Evolutionary conservation across 23 red algal genomes (phyloP), one percentile per base, ranked within the genome.

Genomic region (Gracilariopsis chorda): DNA sequence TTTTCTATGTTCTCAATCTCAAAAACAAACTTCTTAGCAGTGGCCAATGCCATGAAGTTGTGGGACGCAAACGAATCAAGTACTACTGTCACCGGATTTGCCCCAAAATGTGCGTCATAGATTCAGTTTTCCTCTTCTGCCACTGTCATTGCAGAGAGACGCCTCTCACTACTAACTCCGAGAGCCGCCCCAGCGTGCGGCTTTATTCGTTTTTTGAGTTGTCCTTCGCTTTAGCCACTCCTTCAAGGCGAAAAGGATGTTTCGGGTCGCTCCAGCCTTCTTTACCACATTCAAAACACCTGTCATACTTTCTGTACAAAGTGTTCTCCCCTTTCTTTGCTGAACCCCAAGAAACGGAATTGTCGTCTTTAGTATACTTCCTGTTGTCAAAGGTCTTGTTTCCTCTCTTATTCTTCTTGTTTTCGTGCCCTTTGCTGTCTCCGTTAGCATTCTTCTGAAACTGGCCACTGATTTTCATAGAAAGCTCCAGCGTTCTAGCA

Each of bases 161-260:
- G 44, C 36, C 32, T 60, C 24, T 43, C 24, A 0, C 6, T 21
- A 40, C 24, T 61, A 33, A 47, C 77, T 43, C 41, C 51, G 8
- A 42, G 30, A 70, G 80, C 80, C 80, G 80, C 80, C 21, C 80
- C 24, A 28, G 12, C 34, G 37, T 47, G 60, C 58, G 59, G 56
- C 59, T 7, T 65, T 46, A 70, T 1, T 84, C 36, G 32, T 84
- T 84, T 84, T 84, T 84, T 65, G 80, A 70, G 77, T 61, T 84
- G 59, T 58, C 11, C 21, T 51, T 51, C 16, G 16, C 51, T 51
- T 65, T 7, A 14, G 23, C 59, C 2, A 0, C 16, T 29, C 13
- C 34, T 37, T 61, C 77, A 21, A n/a, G 19, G 4, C 25, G 30
- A 34, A 7, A 68, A 42, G 80, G 40, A 29, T 84, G 80, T 9